Percentiles rank a stretch among this genome's conserved stretches.
phyloP scores from a whole-genome alignment of 768 basidiomycete species.

The Phylloporus rhodoxanthus region DNA sequence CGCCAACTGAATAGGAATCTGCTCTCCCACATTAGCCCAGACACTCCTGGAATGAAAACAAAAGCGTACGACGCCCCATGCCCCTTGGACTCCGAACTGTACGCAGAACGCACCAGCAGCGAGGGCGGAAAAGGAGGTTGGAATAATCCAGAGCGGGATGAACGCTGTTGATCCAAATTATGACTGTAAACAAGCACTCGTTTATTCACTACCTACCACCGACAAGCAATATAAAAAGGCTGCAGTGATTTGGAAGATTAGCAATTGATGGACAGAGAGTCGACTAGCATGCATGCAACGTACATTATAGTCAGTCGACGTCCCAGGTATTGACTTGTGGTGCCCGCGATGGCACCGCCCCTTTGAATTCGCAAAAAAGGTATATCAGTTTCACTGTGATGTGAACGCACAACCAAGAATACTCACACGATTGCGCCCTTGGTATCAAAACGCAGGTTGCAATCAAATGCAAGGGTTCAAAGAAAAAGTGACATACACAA shows the following conservation, averaged over 20 bases:
- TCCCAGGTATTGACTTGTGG: slow-evolving; percentile 67
- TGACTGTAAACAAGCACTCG: background rate
- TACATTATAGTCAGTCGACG: slow-evolving; percentile 74
- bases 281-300: background rate
- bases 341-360: slow-evolving; percentile 71
- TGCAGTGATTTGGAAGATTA: background rate
- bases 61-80: slow-evolving; percentile 74
- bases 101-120: slow-evolving; percentile 82
- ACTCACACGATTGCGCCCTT: slow-evolving; percentile 44
- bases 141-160: slow-evolving; percentile 84
- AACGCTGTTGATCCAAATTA: slow-evolving; percentile 30
- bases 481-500: slow-evolving; percentile 37
- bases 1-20: slow-evolving; percentile 71
- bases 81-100: slow-evolving; percentile 86
- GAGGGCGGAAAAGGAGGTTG: slow-evolving; percentile 58
- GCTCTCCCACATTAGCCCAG: background rate
- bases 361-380: slow-evolving; percentile 21
- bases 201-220: slow-evolving; percentile 16
- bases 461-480: background rate
- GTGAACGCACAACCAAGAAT: slow-evolving; percentile 5
- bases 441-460: background rate
- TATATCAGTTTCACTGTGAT: background rate
- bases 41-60: background rate
- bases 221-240: slow-evolving; percentile 23
- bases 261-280: background rate